Conservation (phyloP, 306 rosid genomes). For the Medicago ruthenica region DNA sequence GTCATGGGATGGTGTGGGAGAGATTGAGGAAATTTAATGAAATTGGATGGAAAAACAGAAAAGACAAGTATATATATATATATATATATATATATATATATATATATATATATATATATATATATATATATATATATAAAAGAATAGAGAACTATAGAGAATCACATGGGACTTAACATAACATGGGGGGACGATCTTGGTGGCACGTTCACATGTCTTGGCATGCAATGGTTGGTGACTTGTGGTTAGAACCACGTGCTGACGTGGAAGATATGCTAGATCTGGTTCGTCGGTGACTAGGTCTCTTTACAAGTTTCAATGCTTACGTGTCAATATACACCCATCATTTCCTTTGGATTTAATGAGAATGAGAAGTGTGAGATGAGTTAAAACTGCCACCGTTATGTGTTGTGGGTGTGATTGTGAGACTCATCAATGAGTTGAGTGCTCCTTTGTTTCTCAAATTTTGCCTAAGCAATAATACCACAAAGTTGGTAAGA, state of each 20-base stretch:
- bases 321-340: constrained; percentile 50
- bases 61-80: too few species aligned
- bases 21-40: constrained; percentile 9
- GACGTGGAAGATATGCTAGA: constrained; percentile 67
- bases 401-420: neutral
- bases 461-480: constrained; percentile 25
- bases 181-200: constrained; percentile 38
- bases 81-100: too few species aligned
- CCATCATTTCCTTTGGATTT: constrained; percentile 37
- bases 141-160: constrained; percentile 3
- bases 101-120: too few species aligned
- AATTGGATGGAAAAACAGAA: constrained; percentile 6
- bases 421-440: constrained; percentile 47
- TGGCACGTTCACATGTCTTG: constrained; percentile 62
- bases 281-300: constrained; percentile 63
- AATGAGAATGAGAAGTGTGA: constrained; percentile 21
- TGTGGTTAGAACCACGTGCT: constrained; percentile 50
- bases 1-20: constrained; percentile 31
- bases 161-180: constrained; percentile 33
- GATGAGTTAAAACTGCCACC: constrained; percentile 32
- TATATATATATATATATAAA: too few species aligned
- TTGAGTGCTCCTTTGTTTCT: neutral
- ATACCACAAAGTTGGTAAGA: neutral
- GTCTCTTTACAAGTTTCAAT: constrained; percentile 26
- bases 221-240: constrained; percentile 53